Percentiles rank a stretch among this genome's conserved stretches.
Evolutionary conservation across 2,329 filamentous ascomycete genomes (phyloP).

Genomic region (Penicillium nordicum): DNA sequence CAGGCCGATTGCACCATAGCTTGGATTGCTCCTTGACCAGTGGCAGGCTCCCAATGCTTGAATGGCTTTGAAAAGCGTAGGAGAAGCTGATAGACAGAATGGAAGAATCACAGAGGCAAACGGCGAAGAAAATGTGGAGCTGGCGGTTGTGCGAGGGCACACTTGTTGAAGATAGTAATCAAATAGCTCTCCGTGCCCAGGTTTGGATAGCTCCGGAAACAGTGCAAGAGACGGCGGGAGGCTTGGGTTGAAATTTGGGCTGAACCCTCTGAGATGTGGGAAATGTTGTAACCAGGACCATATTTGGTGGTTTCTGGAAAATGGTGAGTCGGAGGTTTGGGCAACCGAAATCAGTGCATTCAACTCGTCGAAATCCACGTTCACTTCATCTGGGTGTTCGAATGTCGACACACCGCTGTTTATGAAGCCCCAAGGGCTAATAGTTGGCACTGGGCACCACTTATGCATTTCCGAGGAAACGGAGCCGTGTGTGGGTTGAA

Average conservation of each 20-base stretch:
- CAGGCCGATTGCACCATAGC: conserved; percentile 33
- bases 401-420: conserved; percentile 32
- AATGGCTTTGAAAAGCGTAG: conserved; percentile 38
- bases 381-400: conserved; percentile 25
- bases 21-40: conserved; percentile 31
- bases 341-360: conserved; percentile 13
- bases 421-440: conserved; percentile 33
- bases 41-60: conserved; percentile 41
- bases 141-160: conserved; percentile 42
- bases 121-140: conserved; percentile 33
- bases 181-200: conserved; percentile 33
- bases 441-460: conserved; percentile 28
- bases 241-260: neutral
- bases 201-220: conserved; percentile 30
- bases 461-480: conserved; percentile 19
- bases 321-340: conserved; percentile 1
- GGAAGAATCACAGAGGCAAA: conserved; percentile 42
- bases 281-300: conserved; percentile 7
- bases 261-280: conserved; percentile 3
- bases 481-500: conserved; percentile 17
- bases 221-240: conserved; percentile 23
- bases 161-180: conserved; percentile 43
- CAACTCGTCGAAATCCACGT: conserved; percentile 25
- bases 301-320: conserved; percentile 1
- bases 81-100: conserved; percentile 39